Conservation (phyloP, 345 rosid species). For the Salix arbutifolia region DNA sequence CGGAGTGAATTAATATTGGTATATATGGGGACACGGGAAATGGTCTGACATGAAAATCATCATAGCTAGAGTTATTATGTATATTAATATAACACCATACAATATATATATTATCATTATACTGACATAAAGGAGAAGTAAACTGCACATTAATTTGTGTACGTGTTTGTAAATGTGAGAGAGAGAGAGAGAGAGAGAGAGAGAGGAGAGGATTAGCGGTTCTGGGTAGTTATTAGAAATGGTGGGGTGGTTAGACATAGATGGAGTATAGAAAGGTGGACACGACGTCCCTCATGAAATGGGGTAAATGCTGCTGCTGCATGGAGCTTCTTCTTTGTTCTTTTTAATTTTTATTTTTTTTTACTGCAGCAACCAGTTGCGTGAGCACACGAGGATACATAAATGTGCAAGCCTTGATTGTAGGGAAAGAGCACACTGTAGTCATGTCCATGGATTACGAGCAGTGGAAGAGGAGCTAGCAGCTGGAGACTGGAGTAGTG, state of each 20-base stretch:
- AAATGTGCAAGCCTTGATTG: constrained; percentile 10
- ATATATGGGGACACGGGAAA: not conserved
- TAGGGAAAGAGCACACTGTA: constrained; percentile 16
- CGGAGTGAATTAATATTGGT: not conserved
- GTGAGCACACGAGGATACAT: constrained; percentile 53
- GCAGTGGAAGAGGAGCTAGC: not conserved
- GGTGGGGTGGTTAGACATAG: constrained; percentile 15
- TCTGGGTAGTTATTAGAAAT: constrained; percentile 8
- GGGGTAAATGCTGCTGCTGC: constrained; percentile 64
- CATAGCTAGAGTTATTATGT: too few relatives aligned
- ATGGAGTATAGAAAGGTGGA: constrained; percentile 31
- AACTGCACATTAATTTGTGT: not conserved
- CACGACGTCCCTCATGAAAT: constrained; percentile 55
- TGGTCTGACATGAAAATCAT: constrained; percentile 20
- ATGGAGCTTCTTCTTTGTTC: not conserved
- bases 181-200: not conserved
- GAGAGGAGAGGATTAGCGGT: not conserved
- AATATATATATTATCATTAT: not conserved
- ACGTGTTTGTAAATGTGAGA: not conserved
- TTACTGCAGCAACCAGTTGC: constrained; percentile 44
- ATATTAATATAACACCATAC: too few relatives aligned
- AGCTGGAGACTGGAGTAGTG: not conserved
- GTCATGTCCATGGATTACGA: not conserved
- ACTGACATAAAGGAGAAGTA: not conserved
- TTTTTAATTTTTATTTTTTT: constrained; percentile 8